Percentiles rank a stretch among this genome's conserved stretches.
Conservation (phyloP, 129 eudicot genomes). For the Centrapalus pauciflorus region DNA sequence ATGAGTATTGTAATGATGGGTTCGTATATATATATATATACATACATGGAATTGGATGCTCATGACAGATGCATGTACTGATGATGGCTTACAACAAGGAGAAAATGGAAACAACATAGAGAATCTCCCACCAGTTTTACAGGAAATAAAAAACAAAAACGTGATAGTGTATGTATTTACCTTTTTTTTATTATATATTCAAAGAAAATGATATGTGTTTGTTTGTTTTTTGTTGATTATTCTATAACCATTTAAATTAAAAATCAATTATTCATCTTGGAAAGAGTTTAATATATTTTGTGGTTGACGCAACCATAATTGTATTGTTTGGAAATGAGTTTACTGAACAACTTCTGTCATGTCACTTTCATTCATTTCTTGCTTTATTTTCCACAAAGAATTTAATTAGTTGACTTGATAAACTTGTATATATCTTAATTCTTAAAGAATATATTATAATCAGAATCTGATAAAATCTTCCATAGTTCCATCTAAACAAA, state of each 20-base stretch:
- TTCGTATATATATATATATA: background rate
- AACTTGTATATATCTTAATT: background rate
- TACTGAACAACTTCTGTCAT: background rate
- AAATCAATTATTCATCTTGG: background rate
- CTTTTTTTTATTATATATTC: background rate
- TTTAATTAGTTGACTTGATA: conserved; percentile 9
- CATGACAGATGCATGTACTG: conserved; percentile 20
- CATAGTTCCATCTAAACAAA: too few relatives aligned
- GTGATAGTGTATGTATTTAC: background rate
- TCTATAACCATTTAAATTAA: background rate
- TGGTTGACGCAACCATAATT: conserved; percentile 7
- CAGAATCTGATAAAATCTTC: background rate
- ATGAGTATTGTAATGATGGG: conserved; percentile 18
- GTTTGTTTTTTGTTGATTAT: conserved; percentile 2
- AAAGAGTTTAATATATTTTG: background rate
- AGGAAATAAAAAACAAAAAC: conserved; percentile 1
- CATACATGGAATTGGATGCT: conserved; percentile 21
- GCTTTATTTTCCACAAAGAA: conserved; percentile 1
- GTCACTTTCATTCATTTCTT: conserved; percentile 2
- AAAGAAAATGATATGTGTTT: too few relatives aligned
- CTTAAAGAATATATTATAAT: too few relatives aligned
- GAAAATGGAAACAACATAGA: conserved; percentile 16
- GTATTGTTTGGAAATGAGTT: conserved; percentile 8
- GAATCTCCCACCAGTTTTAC: conserved; percentile 12
- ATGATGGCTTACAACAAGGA: background rate